These are phyloP conservation scores for Globisporangium lucens DNA, from an alignment of 352 stramenopile species.

Conservation along the genomic window DNA sequence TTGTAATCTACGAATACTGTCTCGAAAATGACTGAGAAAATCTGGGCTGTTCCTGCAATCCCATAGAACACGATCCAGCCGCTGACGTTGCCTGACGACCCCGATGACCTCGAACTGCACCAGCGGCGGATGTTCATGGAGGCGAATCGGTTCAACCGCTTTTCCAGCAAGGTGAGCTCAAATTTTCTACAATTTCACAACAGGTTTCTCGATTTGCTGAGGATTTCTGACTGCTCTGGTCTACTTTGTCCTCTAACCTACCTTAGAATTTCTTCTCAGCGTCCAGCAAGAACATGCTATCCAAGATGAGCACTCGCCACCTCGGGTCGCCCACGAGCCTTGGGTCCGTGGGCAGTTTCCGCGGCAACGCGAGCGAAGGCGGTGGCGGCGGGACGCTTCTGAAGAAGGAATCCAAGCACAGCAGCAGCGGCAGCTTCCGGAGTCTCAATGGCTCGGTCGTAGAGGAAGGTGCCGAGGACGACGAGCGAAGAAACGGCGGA, in stretches of 20 bases:
- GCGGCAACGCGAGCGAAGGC: not conserved
- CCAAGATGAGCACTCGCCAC: constrained; percentile 23
- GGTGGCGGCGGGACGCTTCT: not conserved
- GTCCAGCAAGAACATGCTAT: constrained; percentile 39
- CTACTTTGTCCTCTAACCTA: not conserved
- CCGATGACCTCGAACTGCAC: constrained; percentile 54
- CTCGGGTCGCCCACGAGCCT: constrained; percentile 21
- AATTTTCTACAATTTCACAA: not conserved
- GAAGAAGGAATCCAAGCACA: constrained; percentile 31
- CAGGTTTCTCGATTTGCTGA: not conserved
- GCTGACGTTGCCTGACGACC: constrained; percentile 41
- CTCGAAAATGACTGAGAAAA: not conserved
- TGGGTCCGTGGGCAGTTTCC: constrained; percentile 12
- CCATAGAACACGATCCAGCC: constrained; percentile 36
- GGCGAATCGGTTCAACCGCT: constrained; percentile 45
- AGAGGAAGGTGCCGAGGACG: constrained; percentile 16
- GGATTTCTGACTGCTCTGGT: not conserved
- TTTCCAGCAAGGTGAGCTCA: constrained; percentile 39
- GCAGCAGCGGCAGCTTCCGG: constrained; percentile 20
- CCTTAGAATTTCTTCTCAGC: constrained; percentile 43
- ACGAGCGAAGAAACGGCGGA: constrained; percentile 12
- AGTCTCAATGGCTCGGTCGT: constrained; percentile 15
- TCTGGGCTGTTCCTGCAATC: not conserved
- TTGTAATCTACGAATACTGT: not conserved
- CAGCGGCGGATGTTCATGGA: constrained; percentile 66